Evolutionary conservation across 2,329 filamentous ascomycete genomes (phyloP).

Genomic region (Periconia macrospinosa): DNA sequence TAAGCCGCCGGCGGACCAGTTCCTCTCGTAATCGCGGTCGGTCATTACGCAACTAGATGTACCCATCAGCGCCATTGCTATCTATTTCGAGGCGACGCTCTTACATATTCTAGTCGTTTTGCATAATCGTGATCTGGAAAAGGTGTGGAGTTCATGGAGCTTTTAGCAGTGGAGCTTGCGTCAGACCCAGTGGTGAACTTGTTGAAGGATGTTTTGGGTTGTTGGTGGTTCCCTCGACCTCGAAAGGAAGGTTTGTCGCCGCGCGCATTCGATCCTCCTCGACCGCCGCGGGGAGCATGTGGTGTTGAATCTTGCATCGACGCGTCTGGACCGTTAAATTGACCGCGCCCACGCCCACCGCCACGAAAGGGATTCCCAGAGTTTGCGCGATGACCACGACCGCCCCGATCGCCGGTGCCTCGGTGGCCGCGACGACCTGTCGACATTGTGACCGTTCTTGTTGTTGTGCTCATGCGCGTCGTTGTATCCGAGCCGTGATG

Average conservation of each 20-base stretch:
- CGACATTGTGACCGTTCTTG: slow-evolving; percentile 25
- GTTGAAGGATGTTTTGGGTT: not conserved
- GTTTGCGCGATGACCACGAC: slow-evolving; percentile 13
- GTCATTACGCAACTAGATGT: slow-evolving; percentile 17
- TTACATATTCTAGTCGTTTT: slow-evolving; percentile 28
- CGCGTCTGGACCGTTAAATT: slow-evolving; percentile 13
- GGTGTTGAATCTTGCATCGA: slow-evolving; percentile 7
- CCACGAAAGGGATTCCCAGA: slow-evolving; percentile 6
- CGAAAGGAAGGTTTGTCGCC: not conserved
- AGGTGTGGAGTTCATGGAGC: slow-evolving; percentile 23
- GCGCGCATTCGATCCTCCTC: slow-evolving; percentile 10
- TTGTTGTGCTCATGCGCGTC: slow-evolving; percentile 4
- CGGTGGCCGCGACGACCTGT: slow-evolving; percentile 26
- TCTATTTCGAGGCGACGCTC: slow-evolving; percentile 1
- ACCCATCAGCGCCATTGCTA: slow-evolving; percentile 10
- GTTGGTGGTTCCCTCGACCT: slow-evolving; percentile 1
- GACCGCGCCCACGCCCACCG: slow-evolving; percentile 13
- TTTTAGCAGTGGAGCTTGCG: slow-evolving; percentile 2
- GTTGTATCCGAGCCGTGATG: not conserved
- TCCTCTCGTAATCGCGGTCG: slow-evolving; percentile 53
- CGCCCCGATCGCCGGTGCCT: slow-evolving; percentile 21
- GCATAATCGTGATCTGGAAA: slow-evolving; percentile 25
- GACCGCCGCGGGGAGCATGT: not conserved
- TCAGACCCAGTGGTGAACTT: not conserved
- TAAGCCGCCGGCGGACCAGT: slow-evolving; percentile 28